phyloP scores from a whole-genome alignment of 345 rosid species.

The Anacardium occidentale region DNA sequence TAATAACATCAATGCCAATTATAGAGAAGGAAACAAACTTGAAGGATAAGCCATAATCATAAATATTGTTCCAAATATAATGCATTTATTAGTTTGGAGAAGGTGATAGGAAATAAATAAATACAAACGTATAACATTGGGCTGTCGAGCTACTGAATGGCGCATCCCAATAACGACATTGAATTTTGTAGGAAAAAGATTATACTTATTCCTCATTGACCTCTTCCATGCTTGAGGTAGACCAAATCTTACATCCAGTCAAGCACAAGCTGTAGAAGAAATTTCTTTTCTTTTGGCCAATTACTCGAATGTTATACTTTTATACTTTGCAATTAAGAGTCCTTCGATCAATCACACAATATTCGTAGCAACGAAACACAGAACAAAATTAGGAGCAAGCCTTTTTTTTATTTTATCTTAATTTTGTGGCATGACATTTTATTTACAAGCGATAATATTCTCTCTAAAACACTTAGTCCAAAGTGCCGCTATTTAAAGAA shows the following conservation, averaged over 20 bases:
- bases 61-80: constrained; percentile 18
- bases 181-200: constrained; percentile 18
- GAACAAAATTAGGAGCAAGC: too few species aligned
- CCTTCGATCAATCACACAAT: too few species aligned
- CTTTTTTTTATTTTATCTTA: too few species aligned
- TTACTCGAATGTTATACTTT: too few species aligned
- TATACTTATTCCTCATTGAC: neutral
- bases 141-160: constrained; percentile 23
- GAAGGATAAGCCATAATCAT: constrained; percentile 18
- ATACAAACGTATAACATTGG: constrained; percentile 8
- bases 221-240: neutral
- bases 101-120: constrained; percentile 17
- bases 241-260: neutral
- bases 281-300: too few species aligned
- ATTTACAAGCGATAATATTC: too few species aligned
- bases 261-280: too few species aligned
- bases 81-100: constrained; percentile 34
- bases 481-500: too few species aligned
- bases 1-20: constrained; percentile 15
- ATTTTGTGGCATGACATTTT: neutral
- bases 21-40: constrained; percentile 15
- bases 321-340: too few species aligned
- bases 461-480: too few species aligned
- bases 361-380: neutral
- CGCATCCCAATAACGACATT: constrained; percentile 8